Percentiles rank a stretch among this genome's conserved stretches.
Evolutionary conservation across 2,329 filamentous ascomycete species (phyloP).

Genomic region (Fusarium sulawesiense): DNA sequence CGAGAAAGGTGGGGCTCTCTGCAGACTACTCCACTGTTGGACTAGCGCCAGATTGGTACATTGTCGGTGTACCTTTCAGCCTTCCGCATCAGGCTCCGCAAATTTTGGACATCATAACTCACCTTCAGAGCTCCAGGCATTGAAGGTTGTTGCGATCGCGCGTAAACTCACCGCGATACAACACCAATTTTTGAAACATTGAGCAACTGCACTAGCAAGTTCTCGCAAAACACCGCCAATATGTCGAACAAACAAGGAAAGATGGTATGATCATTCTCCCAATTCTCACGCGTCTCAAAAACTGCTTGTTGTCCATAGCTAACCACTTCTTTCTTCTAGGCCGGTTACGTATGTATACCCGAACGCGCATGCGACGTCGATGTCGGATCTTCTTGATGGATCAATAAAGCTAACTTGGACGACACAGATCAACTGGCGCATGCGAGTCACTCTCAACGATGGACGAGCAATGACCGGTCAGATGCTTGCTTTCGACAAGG

Average conservation of each 20-base stretch:
- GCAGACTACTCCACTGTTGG: not conserved
- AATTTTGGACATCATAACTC: slow-evolving; percentile 57
- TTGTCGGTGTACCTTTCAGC: slow-evolving; percentile 52
- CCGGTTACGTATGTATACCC: slow-evolving; percentile 73
- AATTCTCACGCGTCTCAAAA: slow-evolving; percentile 39
- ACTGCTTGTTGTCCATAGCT: slow-evolving; percentile 65
- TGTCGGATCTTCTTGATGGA: not conserved
- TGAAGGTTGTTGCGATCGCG: slow-evolving; percentile 54
- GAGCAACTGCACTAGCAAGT: slow-evolving; percentile 50
- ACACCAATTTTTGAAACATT: slow-evolving; percentile 58
- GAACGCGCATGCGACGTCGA: slow-evolving; percentile 17
- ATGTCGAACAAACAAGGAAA: slow-evolving; percentile 90
- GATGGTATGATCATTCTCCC: slow-evolving; percentile 78
- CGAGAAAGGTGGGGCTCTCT: slow-evolving; percentile 37
- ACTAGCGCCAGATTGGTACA: slow-evolving; percentile 48
- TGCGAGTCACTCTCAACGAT: slow-evolving; percentile 96
- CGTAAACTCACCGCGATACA: slow-evolving; percentile 54
- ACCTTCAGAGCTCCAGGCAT: slow-evolving; percentile 59
- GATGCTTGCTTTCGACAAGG: slow-evolving; percentile 99
- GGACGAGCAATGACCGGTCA: slow-evolving; percentile 96
- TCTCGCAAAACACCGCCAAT: slow-evolving; percentile 45
- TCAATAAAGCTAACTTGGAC: slow-evolving; percentile 24
- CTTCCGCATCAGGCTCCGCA: slow-evolving; percentile 59
- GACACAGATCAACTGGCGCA: slow-evolving; percentile 95
- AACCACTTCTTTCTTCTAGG: slow-evolving; percentile 68